phyloP scores from a whole-genome alignment of 169 alveolate species.

The Cryptosporidium sp. region DNA sequence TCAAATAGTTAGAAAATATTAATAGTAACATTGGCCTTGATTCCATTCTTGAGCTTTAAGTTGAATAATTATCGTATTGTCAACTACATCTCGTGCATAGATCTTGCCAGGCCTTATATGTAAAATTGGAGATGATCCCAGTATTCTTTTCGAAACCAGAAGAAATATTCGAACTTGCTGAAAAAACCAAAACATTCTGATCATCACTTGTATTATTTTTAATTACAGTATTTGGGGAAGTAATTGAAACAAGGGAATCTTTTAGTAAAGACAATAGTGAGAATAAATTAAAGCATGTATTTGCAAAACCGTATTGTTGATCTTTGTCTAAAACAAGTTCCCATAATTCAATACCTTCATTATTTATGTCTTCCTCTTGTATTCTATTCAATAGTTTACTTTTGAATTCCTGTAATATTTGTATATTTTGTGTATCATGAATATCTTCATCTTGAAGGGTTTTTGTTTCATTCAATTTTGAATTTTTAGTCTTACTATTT shows the following conservation, averaged over 20 bases:
- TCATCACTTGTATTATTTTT: not conserved
- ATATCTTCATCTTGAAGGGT: constrained; percentile 4
- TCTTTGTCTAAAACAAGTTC: constrained; percentile 52
- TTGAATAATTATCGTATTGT: not conserved
- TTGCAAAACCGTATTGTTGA: constrained; percentile 44
- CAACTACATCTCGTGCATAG: not conserved
- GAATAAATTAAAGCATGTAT: constrained; percentile 43
- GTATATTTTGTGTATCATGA: not conserved
- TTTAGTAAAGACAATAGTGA: constrained; percentile 42
- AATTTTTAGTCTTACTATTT: constrained; percentile 10
- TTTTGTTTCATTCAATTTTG: constrained; percentile 20
- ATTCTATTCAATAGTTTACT: not conserved
- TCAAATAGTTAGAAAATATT: not conserved
- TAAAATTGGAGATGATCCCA: constrained; percentile 59
- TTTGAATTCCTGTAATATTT: constrained; percentile 10
- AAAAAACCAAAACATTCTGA: constrained; percentile 11
- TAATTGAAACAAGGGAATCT: constrained; percentile 14
- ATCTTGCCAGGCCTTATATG: constrained; percentile 12
- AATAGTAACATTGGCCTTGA: too few relatives aligned
- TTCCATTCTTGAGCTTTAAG: not conserved
- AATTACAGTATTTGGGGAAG: constrained; percentile 9
- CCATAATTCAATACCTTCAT: constrained; percentile 55
- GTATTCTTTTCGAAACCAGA: constrained; percentile 37
- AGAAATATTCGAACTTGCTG: not conserved
- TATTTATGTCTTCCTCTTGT: not conserved